Evolutionary conservation across 1,139 yeast species (phyloP).

Genomic region (Debaryomyces subglobosus): DNA sequence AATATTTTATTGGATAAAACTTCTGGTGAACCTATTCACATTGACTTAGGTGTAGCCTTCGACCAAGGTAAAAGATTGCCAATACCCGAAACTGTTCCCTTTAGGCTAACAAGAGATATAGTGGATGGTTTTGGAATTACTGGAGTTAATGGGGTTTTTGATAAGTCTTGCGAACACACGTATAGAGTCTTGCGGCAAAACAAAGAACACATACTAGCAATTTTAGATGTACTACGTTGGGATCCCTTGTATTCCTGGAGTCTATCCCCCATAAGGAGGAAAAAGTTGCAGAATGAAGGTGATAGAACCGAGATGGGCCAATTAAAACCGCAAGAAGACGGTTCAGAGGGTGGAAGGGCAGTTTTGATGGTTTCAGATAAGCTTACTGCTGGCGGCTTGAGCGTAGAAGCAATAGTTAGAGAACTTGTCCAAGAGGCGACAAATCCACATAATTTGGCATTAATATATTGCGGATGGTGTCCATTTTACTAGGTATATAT

Average conservation of each 20-base stretch:
- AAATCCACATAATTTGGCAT: conserved; percentile 65
- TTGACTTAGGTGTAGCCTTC: conserved; percentile 94
- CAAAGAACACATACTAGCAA: conserved; percentile 71
- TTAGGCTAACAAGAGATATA: conserved; percentile 84
- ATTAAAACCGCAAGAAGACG: conserved; percentile 49
- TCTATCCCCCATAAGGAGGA: conserved; percentile 67
- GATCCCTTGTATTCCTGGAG: conserved; percentile 96
- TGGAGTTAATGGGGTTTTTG: conserved; percentile 78
- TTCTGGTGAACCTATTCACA: conserved; percentile 92
- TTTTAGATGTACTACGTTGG: conserved; percentile 83
- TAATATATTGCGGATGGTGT: conserved; percentile 85
- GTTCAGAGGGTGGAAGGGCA: conserved; percentile 81
- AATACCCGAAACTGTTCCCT: conserved; percentile 93
- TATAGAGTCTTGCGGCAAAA: conserved; percentile 68
- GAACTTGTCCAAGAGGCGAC: conserved; percentile 81
- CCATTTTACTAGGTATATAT: conserved; percentile 44
- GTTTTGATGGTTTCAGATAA: conserved; percentile 73
- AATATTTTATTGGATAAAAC: conserved; percentile 78
- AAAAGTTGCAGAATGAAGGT: conserved; percentile 54
- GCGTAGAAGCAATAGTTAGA: conserved; percentile 82
- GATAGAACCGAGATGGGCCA: conserved; percentile 21
- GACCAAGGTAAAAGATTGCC: conserved; percentile 86
- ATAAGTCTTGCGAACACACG: conserved; percentile 73
- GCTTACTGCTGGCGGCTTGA: conserved; percentile 64
- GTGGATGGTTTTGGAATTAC: conserved; percentile 91